Evolutionary conservation across 257 asterid species (phyloP), one percentile per base, ranked within the genome.

Genomic region (Henckelia pumila): DNA sequence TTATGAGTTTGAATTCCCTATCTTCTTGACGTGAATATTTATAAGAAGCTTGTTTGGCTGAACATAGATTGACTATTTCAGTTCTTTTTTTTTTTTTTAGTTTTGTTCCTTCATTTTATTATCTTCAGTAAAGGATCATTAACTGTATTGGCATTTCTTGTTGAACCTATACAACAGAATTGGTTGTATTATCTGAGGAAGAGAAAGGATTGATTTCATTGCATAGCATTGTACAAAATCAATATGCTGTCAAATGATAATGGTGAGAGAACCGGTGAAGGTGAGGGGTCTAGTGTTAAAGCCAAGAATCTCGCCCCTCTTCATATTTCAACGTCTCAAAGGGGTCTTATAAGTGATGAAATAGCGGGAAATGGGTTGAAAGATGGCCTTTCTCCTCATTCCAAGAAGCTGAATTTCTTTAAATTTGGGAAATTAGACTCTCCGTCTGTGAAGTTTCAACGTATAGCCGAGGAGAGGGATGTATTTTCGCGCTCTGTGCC

Each of bases 401-500:
- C 88, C 25, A 77, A 77, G 61, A 79, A 83, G 73, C 57, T 80
- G 56, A 72, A 75, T 63, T 78, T 87, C 71, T 82, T 76, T 61
- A 83, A 82, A 23, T 73, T 92, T 33, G 88, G 89, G 40, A 81
- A 69, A 50, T 82, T 89, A 71, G 82, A 71, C 33, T 92, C 96
- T 1, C 94, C 95, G 10, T 83, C 95, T 0, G 79, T 73, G 25
- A 85, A 75, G 73, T 88, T 89, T 74, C 89, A 86, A 75, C 84
- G 82, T 56, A 74, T 86, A 24, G 89, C 98, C 6, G 64, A 78
- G 56, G 86, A 76, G 69, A 86, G 76, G 67, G 98, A 87, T 40
- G 89, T 78, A 26, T 69, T 81, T 61, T 91, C 98, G 17, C 96
- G 98, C n/a, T 20, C 79, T 11, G 89, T 91, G 26, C 90, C 92